phyloP scores from a whole-genome alignment of 1,139 yeast species.

The Taphrina deformans region DNA sequence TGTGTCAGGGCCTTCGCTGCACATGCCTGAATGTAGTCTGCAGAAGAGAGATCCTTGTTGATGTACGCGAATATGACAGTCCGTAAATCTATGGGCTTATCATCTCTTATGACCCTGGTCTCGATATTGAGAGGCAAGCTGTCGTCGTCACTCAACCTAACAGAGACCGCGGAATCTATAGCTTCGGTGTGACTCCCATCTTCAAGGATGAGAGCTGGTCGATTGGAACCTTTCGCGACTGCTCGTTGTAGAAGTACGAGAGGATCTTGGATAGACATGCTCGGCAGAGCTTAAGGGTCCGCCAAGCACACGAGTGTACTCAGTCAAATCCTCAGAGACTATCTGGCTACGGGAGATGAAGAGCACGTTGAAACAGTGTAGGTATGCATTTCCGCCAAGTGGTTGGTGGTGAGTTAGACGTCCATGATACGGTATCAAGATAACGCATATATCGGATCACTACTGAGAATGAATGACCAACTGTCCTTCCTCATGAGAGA shows the following conservation, averaged over 20 bases:
- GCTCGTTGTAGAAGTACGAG: not conserved
- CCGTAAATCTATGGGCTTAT: conserved; percentile 52
- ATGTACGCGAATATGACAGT: conserved; percentile 80
- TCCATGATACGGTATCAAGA: not conserved
- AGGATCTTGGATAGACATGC: conserved; percentile 4
- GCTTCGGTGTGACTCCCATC: not conserved
- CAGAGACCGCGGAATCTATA: not conserved
- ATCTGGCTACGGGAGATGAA: too few species aligned
- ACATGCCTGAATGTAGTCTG: conserved; percentile 79
- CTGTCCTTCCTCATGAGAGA: too few species aligned
- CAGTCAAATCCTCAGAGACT: too few species aligned
- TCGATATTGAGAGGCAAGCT: not conserved
- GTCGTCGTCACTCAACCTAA: not conserved
- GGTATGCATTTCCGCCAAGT: too few species aligned
- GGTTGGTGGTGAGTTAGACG: too few species aligned
- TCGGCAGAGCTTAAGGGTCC: not conserved
- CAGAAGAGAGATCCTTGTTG: conserved; percentile 68
- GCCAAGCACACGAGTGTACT: too few species aligned
- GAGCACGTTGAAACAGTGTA: too few species aligned
- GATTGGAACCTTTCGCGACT: not conserved
- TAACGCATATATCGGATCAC: not conserved
- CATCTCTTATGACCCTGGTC: conserved; percentile 26
- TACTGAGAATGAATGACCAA: not conserved
- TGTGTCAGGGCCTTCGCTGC: conserved; percentile 64
- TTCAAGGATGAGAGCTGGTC: not conserved